A percentile compares a stretch with the other conserved stretches of the same genome.
Conservation (phyloP, 306 rosid genomes). For the Ormosia emarginata region DNA sequence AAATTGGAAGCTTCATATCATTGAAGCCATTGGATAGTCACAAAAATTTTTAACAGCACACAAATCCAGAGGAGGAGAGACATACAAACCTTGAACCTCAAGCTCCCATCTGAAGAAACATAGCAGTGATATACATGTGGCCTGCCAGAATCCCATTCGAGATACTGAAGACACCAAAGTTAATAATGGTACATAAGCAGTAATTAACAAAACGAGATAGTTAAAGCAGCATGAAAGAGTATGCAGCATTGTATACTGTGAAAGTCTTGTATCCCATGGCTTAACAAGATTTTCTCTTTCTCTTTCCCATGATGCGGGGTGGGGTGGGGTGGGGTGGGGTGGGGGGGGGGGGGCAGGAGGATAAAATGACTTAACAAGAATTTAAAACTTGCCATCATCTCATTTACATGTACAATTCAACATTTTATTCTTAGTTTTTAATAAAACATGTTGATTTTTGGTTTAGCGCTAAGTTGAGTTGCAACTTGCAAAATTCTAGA, state of each 20-base stretch:
- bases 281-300: background rate
- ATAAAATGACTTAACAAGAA: background rate
- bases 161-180: conserved; percentile 40
- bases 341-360: background rate
- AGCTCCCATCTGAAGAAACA: conserved; percentile 50
- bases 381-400: background rate
- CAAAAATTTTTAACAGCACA: background rate
- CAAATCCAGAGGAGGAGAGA: background rate
- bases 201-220: background rate
- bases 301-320: background rate
- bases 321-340: background rate
- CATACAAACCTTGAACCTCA: conserved; percentile 62
- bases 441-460: background rate
- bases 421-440: background rate
- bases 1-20: background rate
- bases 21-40: background rate
- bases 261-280: background rate
- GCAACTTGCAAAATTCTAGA: background rate
- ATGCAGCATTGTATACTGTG: background rate
- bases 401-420: background rate
- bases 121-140: conserved; percentile 55
- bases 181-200: background rate
- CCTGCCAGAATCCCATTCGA: conserved; percentile 59
- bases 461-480: background rate
- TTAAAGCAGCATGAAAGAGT: background rate